Percentiles rank a stretch among this genome's conserved stretches.
phyloP scores from a whole-genome alignment of 2,329 filamentous ascomycete genomes.

The Fusarium sp. region DNA sequence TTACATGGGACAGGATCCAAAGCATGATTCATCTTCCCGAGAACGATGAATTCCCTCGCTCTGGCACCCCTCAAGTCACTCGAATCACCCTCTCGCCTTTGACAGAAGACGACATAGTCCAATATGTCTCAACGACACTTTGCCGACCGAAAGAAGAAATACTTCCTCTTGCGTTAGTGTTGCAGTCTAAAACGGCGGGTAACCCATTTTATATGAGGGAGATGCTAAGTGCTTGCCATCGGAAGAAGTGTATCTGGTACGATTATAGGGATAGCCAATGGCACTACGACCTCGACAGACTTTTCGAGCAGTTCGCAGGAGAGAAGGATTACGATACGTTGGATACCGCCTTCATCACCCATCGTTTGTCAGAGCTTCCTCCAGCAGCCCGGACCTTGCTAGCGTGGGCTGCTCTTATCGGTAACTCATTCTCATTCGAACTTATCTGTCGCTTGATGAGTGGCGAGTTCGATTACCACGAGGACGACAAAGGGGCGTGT shows the following conservation, averaged over 20 bases:
- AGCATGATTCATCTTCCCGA: slow-evolving; percentile 65
- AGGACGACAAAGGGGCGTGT: slow-evolving; percentile 56
- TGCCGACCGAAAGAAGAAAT: slow-evolving; percentile 78
- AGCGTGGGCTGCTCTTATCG: slow-evolving; percentile 86
- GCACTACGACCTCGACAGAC: slow-evolving; percentile 85
- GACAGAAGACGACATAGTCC: slow-evolving; percentile 79
- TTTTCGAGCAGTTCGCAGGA: slow-evolving; percentile 86
- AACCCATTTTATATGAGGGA: slow-evolving; percentile 93
- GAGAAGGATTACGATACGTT: slow-evolving; percentile 83
- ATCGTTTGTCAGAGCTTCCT: slow-evolving; percentile 80
- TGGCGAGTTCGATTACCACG: slow-evolving; percentile 74
- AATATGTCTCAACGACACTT: slow-evolving; percentile 85
- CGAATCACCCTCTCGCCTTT: slow-evolving; percentile 79
- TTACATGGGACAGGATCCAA: slow-evolving; percentile 66
- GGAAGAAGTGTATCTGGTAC: slow-evolving; percentile 90
- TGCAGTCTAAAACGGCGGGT: slow-evolving; percentile 88
- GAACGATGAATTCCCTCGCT: slow-evolving; percentile 60
- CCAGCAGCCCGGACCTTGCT: slow-evolving; percentile 79
- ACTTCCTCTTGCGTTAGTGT: slow-evolving; percentile 80
- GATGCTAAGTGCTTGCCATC: slow-evolving; percentile 87
- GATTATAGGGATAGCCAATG: slow-evolving; percentile 85
- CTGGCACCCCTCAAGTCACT: slow-evolving; percentile 69
- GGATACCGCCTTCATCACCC: slow-evolving; percentile 84
- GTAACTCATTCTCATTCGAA: slow-evolving; percentile 84
- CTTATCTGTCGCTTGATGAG: slow-evolving; percentile 81